These are phyloP conservation scores for Peronospora tabacina DNA, from an alignment of 352 stramenopile species.

Conservation along the genomic window DNA sequence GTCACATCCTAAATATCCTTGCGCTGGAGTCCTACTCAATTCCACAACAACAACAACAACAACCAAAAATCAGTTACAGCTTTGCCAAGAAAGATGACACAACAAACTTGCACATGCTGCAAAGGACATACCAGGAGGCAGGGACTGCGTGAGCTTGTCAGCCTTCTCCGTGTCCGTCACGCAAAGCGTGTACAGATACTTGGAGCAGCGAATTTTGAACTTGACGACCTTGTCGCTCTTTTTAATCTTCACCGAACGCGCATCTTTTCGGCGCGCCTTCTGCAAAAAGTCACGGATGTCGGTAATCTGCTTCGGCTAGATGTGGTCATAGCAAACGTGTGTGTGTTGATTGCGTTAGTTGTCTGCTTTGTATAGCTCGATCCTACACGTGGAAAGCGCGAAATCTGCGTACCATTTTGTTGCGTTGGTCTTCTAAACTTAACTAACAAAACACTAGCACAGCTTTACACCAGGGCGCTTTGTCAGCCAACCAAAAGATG, in stretches of 20 bases:
- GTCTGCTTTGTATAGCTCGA: not conserved
- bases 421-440: slow-evolving; percentile 86
- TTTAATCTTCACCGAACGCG: slow-evolving; percentile 99
- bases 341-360: slow-evolving; percentile 5
- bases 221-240: slow-evolving; percentile 96
- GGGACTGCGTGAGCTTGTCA: slow-evolving; percentile 98
- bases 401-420: slow-evolving; percentile 61
- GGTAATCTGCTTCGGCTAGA: slow-evolving; percentile 97
- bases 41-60: not conserved
- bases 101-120: not conserved
- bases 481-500: slow-evolving; percentile 35
- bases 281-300: slow-evolving; percentile 99
- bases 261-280: slow-evolving; percentile 96
- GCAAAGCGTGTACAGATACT: slow-evolving; percentile 98
- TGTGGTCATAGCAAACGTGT: slow-evolving; percentile 2
- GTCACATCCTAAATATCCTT: slow-evolving; percentile 85
- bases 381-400: not conserved
- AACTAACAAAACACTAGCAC: slow-evolving; percentile 50
- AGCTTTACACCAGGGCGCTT: slow-evolving; percentile 22
- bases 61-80: not conserved
- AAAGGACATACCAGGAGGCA: slow-evolving; percentile 88
- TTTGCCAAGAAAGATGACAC: not conserved
- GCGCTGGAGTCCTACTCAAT: slow-evolving; percentile 75
- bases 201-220: slow-evolving; percentile 99
- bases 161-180: slow-evolving; percentile 98